A percentile compares a stretch with the other conserved stretches of the same genome.
Conservation (phyloP, 1,284 basidiomycete genomes). For the Tylopilus microsporus region DNA sequence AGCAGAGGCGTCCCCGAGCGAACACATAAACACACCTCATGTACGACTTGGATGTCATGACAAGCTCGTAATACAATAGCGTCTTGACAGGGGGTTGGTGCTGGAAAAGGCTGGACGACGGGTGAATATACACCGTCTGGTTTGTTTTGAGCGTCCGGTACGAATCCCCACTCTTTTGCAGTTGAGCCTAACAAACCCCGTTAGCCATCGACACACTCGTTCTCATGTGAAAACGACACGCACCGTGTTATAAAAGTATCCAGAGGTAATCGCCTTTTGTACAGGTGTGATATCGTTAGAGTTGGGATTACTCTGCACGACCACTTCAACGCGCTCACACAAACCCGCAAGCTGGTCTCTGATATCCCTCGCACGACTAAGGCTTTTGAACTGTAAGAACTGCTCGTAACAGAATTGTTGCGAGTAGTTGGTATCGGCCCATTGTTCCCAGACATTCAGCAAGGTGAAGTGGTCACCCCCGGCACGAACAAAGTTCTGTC, state of each 20-base stretch:
- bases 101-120: constrained; percentile 92
- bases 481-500: constrained; percentile 90
- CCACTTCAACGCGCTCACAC: constrained; percentile 95
- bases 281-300: constrained; percentile 87
- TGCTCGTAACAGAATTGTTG: constrained; percentile 95
- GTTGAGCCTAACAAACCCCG: constrained; percentile 54
- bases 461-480: constrained; percentile 99
- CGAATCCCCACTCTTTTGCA: constrained; percentile 88
- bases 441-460: constrained; percentile 95
- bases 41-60: constrained; percentile 84
- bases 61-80: constrained; percentile 91
- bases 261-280: constrained; percentile 91
- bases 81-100: constrained; percentile 90
- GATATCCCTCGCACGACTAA: constrained; percentile 92
- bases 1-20: not conserved
- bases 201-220: constrained; percentile 7
- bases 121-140: constrained; percentile 95
- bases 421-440: constrained; percentile 95
- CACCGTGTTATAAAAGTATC: constrained; percentile 95
- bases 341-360: constrained; percentile 91
- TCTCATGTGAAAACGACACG: constrained; percentile 22
- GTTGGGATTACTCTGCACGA: constrained; percentile 84
- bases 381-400: constrained; percentile 95
- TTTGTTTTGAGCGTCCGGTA: constrained; percentile 93
- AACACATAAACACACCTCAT: constrained; percentile 49